Evolutionary conservation across 139 green algal genomes (phyloP), one percentile per base, ranked within the genome.

Genomic region (Monoraphidium neglectum): DNA sequence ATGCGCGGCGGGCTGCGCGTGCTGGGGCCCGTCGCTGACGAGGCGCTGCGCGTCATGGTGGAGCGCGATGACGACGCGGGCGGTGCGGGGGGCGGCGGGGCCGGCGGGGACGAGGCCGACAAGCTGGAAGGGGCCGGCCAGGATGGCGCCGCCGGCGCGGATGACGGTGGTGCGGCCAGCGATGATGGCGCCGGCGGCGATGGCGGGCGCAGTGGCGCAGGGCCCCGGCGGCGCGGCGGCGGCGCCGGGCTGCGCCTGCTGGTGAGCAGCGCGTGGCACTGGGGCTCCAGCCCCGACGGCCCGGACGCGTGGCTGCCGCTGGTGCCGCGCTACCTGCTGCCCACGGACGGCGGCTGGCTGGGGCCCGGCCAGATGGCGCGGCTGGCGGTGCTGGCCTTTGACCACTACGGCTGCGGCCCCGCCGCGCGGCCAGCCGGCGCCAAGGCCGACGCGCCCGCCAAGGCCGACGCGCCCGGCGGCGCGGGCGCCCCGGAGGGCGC

Each of bases 281-380:
- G 71, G 71, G 61, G 60, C 60, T 40, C 30, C n/a, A 40, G n/a
- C 60, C 35, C 30, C 60, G 36, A 36, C 51, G 37, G 47, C 15
- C 46, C 30, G 2, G 49, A 47, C 2, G 46, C 43, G 26, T 66
- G 47, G 30, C 51, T 54, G 53, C 57, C 57, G 10, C 57, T 65
- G n/a, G 57, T 65, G 57, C 57, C 57, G 5, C 57, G 57, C 28
- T 79, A 79, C 73, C 73, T 79, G n/a, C 72, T 79, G 26, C 73
- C 73, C 12, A 49, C 73, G 18, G 73, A 79, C 65, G 73, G 73
- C 24, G 64, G 73, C 18, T 79, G 73, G 73, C 37, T 79, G 23
- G 73, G 63, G 15, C 73, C 73, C n/a, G 57, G 57, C 5, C 26
- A 65, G 8, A 37, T 65, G 57, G 57, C 43, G 43, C 43, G 43